phyloP scores from a whole-genome alignment of 148 eudicot genomes.

The Chenopodium album region DNA sequence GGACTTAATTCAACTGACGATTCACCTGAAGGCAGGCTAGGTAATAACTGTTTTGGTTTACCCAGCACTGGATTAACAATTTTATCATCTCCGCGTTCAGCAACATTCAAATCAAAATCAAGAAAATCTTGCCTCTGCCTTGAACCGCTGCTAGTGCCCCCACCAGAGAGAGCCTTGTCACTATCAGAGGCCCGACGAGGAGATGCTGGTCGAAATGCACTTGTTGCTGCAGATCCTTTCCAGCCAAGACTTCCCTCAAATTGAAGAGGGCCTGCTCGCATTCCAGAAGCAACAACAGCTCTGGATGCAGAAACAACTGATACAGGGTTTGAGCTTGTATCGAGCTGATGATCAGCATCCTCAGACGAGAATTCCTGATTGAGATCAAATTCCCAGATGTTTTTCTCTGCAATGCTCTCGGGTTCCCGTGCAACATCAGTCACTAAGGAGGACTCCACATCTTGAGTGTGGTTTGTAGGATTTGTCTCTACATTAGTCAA shows the following conservation, averaged over 20 bases:
- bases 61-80: slow-evolving; percentile 23
- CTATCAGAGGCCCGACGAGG: slow-evolving; percentile 53
- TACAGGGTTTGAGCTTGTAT: slow-evolving; percentile 43
- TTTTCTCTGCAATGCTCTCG: slow-evolving; percentile 38
- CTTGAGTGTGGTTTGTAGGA: slow-evolving; percentile 36
- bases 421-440: slow-evolving; percentile 43
- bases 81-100: slow-evolving; percentile 54
- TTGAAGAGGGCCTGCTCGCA: slow-evolving; percentile 58
- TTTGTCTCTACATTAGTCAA: slow-evolving; percentile 32
- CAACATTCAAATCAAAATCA: slow-evolving; percentile 76
- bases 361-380: slow-evolving; percentile 64
- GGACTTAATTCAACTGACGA: slow-evolving; percentile 47
- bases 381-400: slow-evolving; percentile 55
- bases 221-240: slow-evolving; percentile 95
- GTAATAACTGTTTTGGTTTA: slow-evolving; percentile 29
- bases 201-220: slow-evolving; percentile 82
- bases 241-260: slow-evolving; percentile 88
- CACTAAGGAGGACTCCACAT: slow-evolving; percentile 50
- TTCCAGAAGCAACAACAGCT: slow-evolving; percentile 58
- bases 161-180: slow-evolving; percentile 41
- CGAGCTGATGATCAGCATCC: slow-evolving; percentile 40
- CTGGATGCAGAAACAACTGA: slow-evolving; percentile 74
- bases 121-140: slow-evolving; percentile 50
- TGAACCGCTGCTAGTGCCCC: slow-evolving; percentile 51
- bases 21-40: slow-evolving; percentile 44